Percentiles rank a stretch among this genome's conserved stretches.
Evolutionary conservation across 192 early-diverging fungal genomes (phyloP).

Genomic region (Coemansia guatemalensis): DNA sequence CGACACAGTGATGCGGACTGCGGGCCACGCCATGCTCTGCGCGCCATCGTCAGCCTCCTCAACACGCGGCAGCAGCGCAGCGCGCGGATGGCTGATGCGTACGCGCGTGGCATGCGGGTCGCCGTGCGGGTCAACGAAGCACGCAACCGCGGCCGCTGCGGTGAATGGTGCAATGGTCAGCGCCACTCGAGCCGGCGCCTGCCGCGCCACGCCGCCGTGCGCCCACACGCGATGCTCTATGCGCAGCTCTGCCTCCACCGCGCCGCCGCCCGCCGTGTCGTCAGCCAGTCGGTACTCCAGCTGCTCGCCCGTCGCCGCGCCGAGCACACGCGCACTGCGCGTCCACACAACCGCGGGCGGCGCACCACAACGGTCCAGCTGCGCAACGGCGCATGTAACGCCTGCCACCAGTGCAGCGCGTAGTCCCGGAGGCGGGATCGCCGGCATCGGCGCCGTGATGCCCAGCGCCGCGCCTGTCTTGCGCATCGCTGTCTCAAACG

Average conservation of each 20-base stretch:
- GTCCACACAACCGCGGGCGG: slow-evolving; percentile 37
- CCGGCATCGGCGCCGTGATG: slow-evolving; percentile 13
- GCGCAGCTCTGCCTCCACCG: slow-evolving; percentile 36
- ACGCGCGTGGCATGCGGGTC: slow-evolving; percentile 50
- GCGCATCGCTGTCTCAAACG: neutral
- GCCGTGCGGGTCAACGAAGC: slow-evolving; percentile 48
- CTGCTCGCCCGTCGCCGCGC: neutral
- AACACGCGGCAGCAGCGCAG: slow-evolving; percentile 24
- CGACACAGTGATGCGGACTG: slow-evolving; percentile 18
- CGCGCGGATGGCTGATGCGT: slow-evolving; percentile 37
- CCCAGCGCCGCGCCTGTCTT: slow-evolving; percentile 11
- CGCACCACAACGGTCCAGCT: slow-evolving; percentile 30
- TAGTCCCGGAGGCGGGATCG: slow-evolving; percentile 17
- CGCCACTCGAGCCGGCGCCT: slow-evolving; percentile 10
- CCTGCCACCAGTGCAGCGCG: slow-evolving; percentile 13
- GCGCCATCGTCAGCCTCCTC: slow-evolving; percentile 13
- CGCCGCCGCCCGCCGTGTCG: slow-evolving; percentile 4
- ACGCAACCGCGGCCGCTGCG: slow-evolving; percentile 25
- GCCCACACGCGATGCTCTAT: slow-evolving; percentile 52
- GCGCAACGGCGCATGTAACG: slow-evolving; percentile 8
- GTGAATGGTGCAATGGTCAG: slow-evolving; percentile 29
- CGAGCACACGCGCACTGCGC: slow-evolving; percentile 30
- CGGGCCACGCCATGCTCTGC: slow-evolving; percentile 36
- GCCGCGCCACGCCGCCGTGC: slow-evolving; percentile 5
- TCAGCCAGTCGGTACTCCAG: slow-evolving; percentile 29